Percentiles rank a stretch among this genome's conserved stretches.
Evolutionary conservation across 495 filamentous ascomycete genomes (phyloP).

Genomic region (Lepraria neglecta): DNA sequence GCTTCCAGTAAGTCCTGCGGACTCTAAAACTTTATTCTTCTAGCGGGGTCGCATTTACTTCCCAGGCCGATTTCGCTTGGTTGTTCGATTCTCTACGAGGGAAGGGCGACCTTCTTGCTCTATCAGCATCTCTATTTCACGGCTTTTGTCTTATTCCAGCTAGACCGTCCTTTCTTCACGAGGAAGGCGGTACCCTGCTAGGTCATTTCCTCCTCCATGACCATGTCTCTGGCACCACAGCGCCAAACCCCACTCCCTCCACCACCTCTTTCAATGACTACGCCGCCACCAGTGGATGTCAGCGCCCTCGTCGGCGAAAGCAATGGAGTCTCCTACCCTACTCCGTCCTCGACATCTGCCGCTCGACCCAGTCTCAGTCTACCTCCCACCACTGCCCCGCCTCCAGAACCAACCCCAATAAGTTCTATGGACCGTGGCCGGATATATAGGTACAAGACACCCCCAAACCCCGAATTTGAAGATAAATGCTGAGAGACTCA

Average conservation of each 20-base stretch:
- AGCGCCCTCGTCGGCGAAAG: conserved; percentile 10
- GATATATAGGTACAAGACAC: conserved; percentile 22
- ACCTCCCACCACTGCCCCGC: conserved; percentile 16
- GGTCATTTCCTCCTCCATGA: not conserved
- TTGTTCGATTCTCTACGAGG: not conserved
- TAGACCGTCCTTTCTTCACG: not conserved
- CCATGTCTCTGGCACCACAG: conserved; percentile 21
- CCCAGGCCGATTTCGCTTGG: not conserved
- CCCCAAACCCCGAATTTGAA: too few species aligned
- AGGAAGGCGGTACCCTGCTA: not conserved
- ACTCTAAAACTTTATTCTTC: not conserved
- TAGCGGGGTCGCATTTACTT: conserved; percentile 4
- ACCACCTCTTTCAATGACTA: conserved; percentile 20
- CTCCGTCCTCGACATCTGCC: conserved; percentile 20
- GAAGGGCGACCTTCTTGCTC: not conserved
- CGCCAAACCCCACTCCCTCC: conserved; percentile 17
- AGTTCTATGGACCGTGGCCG: conserved; percentile 23
- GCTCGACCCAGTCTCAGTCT: conserved; percentile 18
- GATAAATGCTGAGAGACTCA: not conserved
- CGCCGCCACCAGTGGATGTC: conserved; percentile 12
- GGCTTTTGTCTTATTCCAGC: conserved; percentile 2
- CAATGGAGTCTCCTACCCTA: conserved; percentile 19
- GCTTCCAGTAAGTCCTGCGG: not conserved
- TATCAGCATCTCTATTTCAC: not conserved
- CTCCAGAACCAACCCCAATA: conserved; percentile 15